These are phyloP conservation scores for Apiospora phragmitis DNA, from an alignment of 2,329 filamentous ascomycete species.

Conservation along the genomic window DNA sequence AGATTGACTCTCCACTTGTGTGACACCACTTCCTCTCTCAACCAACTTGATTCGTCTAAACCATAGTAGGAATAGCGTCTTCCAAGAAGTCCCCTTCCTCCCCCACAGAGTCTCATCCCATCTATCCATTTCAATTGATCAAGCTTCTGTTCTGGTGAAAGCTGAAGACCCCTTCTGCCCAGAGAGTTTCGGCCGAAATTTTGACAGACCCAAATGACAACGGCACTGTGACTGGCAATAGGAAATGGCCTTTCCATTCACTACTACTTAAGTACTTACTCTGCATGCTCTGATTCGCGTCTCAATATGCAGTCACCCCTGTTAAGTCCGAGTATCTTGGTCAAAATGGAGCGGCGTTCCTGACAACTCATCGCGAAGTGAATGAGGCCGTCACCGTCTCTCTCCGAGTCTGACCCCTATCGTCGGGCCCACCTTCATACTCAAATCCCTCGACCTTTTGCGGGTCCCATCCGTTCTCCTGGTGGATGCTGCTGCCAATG, in stretches of 20 bases:
- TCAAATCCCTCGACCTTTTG: background rate
- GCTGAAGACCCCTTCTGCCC: background rate
- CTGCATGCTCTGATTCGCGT: background rate
- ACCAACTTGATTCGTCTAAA: constrained; percentile 6
- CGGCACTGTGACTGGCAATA: background rate
- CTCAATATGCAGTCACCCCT: background rate
- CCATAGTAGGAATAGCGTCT: background rate
- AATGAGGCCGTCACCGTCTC: background rate
- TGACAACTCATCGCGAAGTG: background rate
- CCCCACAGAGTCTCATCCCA: constrained; percentile 10
- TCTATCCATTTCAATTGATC: background rate
- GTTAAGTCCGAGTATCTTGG: background rate
- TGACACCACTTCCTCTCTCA: constrained; percentile 11
- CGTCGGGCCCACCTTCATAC: background rate
- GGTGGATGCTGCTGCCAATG: constrained; percentile 1
- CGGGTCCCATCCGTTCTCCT: constrained; percentile 1
- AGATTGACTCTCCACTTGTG: background rate
- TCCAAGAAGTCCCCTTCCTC: background rate
- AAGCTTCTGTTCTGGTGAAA: background rate
- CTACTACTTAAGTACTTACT: background rate
- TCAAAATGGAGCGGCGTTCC: background rate
- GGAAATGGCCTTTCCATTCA: background rate
- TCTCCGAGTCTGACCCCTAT: constrained; percentile 2
- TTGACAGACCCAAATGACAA: background rate
- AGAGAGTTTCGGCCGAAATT: constrained; percentile 1